Base-by-base conservation (phyloP, 2,329 filamentous ascomycete genomes). In the Diplodia scrobiculata region DNA sequence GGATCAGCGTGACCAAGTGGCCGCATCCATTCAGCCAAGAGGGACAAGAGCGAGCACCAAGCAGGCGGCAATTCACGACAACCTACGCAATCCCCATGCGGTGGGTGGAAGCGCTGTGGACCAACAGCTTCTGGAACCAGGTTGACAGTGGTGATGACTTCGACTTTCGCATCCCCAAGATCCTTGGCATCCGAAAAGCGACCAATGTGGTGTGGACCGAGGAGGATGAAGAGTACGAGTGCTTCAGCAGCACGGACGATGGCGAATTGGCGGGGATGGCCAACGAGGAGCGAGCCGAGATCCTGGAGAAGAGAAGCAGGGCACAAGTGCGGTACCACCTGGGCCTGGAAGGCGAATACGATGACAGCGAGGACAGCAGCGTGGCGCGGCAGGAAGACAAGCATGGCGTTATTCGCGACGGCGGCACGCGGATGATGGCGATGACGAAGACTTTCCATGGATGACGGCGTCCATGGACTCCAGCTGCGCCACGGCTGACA, bases 401-500 rank as follows among this genome's bases (percentile, higher is more conserved):
- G 32, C 32, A 53, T 51, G 64, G 64, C 53, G 64, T 66, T 52
- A 50, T 66, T 32, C 64, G 53, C 41, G 47, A 60, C 45, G 51
- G 51, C 34, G 34, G 34, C 34, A 11, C 10, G 34, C 19, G 52
- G 53, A 59, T 59, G 36, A 36, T 36, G 29, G 38, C 38, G 27
- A 51, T 66, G 54, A 66, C 34, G 47, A 59, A 14, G 36, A 52
- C 52, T 34, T 32, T 41, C n/a, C 45, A 27, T n/a, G 47, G 58
- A 65, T 55, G 50, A 50, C 38, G 41, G 50, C 38, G 25, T 25
- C 21, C 21, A 25, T 58, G 51, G 34, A 53, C 21, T 27, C n/a
- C 52, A 59, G 64, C 53, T 60, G 64, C 64, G 64, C 63, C 63
- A 65, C 63, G 63, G 63, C 63, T 65, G 63, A 65, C 58, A 62